Evolutionary conservation across 495 filamentous ascomycete genomes (phyloP), one percentile per base, ranked within the genome.

Genomic region (Daldinia vernicosa): DNA sequence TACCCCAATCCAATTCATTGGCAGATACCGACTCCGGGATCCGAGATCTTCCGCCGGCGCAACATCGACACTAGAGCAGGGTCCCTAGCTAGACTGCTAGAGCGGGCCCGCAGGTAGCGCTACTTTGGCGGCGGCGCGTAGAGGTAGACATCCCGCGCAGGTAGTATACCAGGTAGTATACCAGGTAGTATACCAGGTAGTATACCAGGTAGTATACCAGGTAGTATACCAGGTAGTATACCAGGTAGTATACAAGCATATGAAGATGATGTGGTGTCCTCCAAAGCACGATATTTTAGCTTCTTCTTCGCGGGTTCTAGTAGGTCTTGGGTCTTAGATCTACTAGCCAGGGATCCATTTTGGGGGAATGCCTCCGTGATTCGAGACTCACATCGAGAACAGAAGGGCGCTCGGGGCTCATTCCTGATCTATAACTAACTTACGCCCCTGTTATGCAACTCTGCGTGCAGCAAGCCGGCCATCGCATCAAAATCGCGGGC

Each of bases 281-380:
- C 60, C 54, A 26, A 40, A 63, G 35, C 50, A 35, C n/a, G 53
- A 32, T 27, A 53, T 62, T 68, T 73, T 73, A 73, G 66, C 65
- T 73, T 68, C 65, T 73, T 73, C 70, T 73, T 69, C 57, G 71
- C 39, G 58, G 43, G 53, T 74, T 70, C 71, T 63, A 74, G 66
- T 69, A 70, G 71, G 56, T 67, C 63, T 62, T 69, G 67, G 71
- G 56, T 67, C 63, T 62, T 58, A 37, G 71, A 74, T 74, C 59
- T 64, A 24, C 66, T 55, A 63, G 63, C 45, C 67, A 70, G 71
- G 71, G 71, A 58, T 57, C 67, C 59, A 54, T 62, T 70, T 74
- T 60, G 35, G 67, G 71, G 19, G 60, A 17, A 19, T 66, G 55
- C 50, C 58, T 62, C 71, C 67, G 71, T 37, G 67, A 61, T 67